Base-by-base conservation (phyloP, 371 early-diverging fungal species). In the Aphelidium insulamus region DNA sequence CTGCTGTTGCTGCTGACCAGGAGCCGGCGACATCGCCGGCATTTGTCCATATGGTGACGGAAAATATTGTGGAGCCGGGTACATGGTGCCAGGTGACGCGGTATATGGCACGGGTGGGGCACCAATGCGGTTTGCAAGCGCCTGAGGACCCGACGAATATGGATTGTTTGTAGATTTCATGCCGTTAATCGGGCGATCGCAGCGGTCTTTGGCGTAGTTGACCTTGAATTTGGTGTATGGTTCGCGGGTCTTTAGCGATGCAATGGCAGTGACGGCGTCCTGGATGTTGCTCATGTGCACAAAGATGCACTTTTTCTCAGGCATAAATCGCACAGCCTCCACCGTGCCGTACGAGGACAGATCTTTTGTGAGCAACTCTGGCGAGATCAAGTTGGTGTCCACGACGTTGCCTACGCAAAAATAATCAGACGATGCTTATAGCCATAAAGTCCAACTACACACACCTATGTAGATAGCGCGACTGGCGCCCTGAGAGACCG, bases 401-500 rank as follows among this genome's bases (percentile, higher is more conserved):
- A 53, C 39, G 19, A 34, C 39, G 21, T n/a, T n/a, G n/a, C n/a
- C n/a, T n/a, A n/a, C n/a, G n/a, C n/a, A n/a, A n/a, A n/a, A n/a
- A n/a, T n/a, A n/a, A n/a, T n/a, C n/a, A n/a, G n/a, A n/a, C n/a
- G n/a, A n/a, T n/a, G n/a, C n/a, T n/a, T n/a, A n/a, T n/a, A n/a
- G n/a, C n/a, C n/a, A n/a, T n/a, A n/a, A n/a, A n/a, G n/a, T n/a
- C n/a, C n/a, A n/a, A n/a, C n/a, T n/a, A n/a, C n/a, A n/a, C n/a
- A n/a, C n/a, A n/a, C 62, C 62, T 27, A 62, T 45, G 42, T 59
- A 62, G 16, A 59, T 59, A 40, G 54, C 57, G 11, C 62, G 40
- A 1, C 54, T 44, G 3, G 57, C 62, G 11, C 76, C 76, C 22
- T 48, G 50, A 12, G 46, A 48, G 3, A 80, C 62, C 10, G 77